Base-by-base conservation (phyloP, 305 asterid species). In the Caryopteris hybrid region DNA sequence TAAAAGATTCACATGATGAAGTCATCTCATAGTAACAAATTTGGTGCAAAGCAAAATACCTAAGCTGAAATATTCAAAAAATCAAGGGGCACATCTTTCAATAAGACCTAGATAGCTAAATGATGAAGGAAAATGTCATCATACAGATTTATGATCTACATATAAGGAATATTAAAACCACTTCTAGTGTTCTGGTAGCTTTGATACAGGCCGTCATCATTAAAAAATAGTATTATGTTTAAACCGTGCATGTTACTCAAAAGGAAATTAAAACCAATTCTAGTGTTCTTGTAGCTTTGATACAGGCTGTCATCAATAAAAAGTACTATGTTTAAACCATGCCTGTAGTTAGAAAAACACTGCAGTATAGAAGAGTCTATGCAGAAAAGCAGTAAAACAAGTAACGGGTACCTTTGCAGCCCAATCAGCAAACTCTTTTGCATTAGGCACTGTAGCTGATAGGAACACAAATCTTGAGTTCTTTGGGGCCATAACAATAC, bases 381-480 rank as follows among this genome's bases (percentile, higher is more conserved):
- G 18, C 64, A 63, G 5, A 60, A 59, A 69, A 34, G 25, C 20
- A 52, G 36, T 29, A 55, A 53, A 14, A 65, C 42, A 63, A 48
- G 72, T n/a, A 31, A 57, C n/a, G 57, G 56, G 68, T 78, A 93
- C 98, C 98, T 93, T 93, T n/a, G 98, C 97, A 65, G 83, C 96
- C 98, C 98, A 93, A 79, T 93, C 95, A 2, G 97, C 95, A 79
- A 93, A 93, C 75, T 93, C 98, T 83, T 84, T 90, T 9, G 98
- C 95, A 73, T 93, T 93, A 29, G 97, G 97, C 68, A 90, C 96
- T 0, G 98, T 90, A 58, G 98, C 97, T 21, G 97, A 93, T 68
- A 93, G 95, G 76, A 93, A 90, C 16, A 93, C 96, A 81, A 90
- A 90, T 13, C 86, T 84, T 11, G 98, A 81, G 65, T 90, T 90